Evolutionary conservation across 2,329 filamentous ascomycete genomes (phyloP).

Genomic region (Endothia cerciana): DNA sequence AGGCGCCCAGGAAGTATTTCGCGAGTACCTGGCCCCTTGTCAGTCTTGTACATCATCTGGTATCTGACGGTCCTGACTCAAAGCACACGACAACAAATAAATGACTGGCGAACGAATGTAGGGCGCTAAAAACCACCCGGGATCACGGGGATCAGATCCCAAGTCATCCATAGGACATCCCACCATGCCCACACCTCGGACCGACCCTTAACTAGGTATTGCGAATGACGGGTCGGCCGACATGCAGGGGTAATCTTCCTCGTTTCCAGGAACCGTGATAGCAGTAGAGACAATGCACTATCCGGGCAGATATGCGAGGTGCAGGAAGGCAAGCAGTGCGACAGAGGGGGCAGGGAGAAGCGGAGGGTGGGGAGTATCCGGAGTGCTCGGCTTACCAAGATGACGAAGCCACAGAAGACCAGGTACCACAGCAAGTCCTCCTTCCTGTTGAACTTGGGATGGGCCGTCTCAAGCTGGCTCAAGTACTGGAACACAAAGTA

Average conservation of each 20-base stretch:
- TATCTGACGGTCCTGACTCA: no score
- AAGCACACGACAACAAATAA: constrained; percentile 30
- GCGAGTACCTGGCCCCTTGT: constrained; percentile 50
- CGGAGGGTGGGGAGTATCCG: not conserved
- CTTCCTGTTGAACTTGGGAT: constrained; percentile 71
- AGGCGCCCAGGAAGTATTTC: constrained; percentile 53
- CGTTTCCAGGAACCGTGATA: constrained; percentile 84
- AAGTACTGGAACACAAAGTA: constrained; percentile 82
- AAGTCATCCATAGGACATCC: constrained; percentile 74
- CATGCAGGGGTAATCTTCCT: constrained; percentile 79
- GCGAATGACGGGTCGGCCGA: constrained; percentile 68
- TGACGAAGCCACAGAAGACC: constrained; percentile 70
- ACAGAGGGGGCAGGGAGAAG: constrained; percentile 49
- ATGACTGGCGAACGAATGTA: constrained; percentile 52
- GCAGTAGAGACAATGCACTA: constrained; percentile 66
- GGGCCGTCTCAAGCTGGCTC: constrained; percentile 72
- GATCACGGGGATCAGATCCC: constrained; percentile 60
- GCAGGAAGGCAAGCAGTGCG: constrained; percentile 24
- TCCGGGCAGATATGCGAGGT: constrained; percentile 78
- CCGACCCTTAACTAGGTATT: constrained; percentile 60
- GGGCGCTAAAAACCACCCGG: constrained; percentile 65
- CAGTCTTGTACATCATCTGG: constrained; percentile 7
- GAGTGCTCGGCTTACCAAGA: constrained; percentile 69
- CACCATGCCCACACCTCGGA: constrained; percentile 74
- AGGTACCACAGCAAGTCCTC: constrained; percentile 84